Evolutionary conservation across 2,329 filamentous ascomycete genomes (phyloP).

Genomic region (Cladosporium velox): DNA sequence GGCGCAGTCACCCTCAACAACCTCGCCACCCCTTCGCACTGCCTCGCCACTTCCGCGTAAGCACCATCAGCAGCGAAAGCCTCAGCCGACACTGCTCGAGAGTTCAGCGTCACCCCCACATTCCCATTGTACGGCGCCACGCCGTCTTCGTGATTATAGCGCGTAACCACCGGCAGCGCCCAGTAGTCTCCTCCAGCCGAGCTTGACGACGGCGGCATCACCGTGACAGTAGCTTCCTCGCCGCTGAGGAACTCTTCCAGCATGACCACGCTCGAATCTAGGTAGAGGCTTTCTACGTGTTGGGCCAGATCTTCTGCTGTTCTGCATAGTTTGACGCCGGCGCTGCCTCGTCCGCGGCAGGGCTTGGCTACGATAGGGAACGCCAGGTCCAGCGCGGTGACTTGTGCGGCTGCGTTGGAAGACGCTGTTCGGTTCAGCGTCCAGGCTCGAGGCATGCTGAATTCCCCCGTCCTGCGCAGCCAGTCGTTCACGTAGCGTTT

Average conservation of each 20-base stretch:
- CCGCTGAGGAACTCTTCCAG: slow-evolving; percentile 53
- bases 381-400: slow-evolving; percentile 24
- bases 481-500: slow-evolving; percentile 53
- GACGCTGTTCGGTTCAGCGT: not conserved
- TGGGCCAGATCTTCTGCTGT: slow-evolving; percentile 33
- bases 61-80: slow-evolving; percentile 38
- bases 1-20: slow-evolving; percentile 47
- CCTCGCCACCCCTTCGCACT: slow-evolving; percentile 46
- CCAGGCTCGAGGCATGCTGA: not conserved
- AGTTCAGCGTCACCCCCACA: slow-evolving; percentile 53
- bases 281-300: slow-evolving; percentile 41
- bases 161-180: slow-evolving; percentile 48
- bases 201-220: slow-evolving; percentile 50
- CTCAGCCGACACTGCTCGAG: slow-evolving; percentile 39
- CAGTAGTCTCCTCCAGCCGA: slow-evolving; percentile 41
- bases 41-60: slow-evolving; percentile 38
- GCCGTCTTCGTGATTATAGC: slow-evolving; percentile 52
- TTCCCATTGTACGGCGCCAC: slow-evolving; percentile 54
- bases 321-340: slow-evolving; percentile 53
- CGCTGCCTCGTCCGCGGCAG: slow-evolving; percentile 51
- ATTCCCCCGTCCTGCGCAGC: slow-evolving; percentile 39
- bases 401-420: slow-evolving; percentile 26
- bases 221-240: slow-evolving; percentile 54
- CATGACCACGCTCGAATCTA: slow-evolving; percentile 42
- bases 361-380: slow-evolving; percentile 54